These are phyloP conservation scores for Cucurbita argyrosperma DNA, from an alignment of 306 rosid genomes.

Conservation along the genomic window DNA sequence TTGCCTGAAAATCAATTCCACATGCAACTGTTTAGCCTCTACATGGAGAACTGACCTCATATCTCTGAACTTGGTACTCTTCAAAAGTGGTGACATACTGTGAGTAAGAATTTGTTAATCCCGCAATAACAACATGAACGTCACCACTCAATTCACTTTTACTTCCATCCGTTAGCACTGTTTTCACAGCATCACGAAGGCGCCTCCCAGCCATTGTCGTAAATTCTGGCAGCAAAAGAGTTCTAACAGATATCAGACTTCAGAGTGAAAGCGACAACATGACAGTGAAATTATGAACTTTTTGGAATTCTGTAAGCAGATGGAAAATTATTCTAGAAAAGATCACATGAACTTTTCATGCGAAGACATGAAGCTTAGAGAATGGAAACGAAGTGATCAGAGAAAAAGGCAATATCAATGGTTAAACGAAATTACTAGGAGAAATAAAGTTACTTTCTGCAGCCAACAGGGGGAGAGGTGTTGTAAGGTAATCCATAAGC, in stretches of 20 bases:
- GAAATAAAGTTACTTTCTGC: not conserved
- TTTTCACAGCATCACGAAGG: conserved; percentile 75
- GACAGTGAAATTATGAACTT: not conserved
- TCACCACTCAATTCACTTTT: conserved; percentile 23
- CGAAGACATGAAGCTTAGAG: not conserved
- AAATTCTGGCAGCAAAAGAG: conserved; percentile 40
- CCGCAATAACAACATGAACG: conserved; percentile 62
- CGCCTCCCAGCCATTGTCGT: conserved; percentile 96
- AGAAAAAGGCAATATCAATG: not conserved
- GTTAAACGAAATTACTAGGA: not conserved
- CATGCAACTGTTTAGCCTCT: not conserved
- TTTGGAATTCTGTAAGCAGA: not conserved
- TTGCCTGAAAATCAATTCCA: not conserved
- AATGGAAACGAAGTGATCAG: not conserved
- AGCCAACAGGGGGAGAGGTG: not conserved
- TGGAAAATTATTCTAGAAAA: not conserved
- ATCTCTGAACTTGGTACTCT: conserved; percentile 80
- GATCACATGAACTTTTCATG: not conserved
- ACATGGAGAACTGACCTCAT: conserved; percentile 50
- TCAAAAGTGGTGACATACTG: conserved; percentile 75
- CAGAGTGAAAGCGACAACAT: not conserved
- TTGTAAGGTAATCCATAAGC: not conserved
- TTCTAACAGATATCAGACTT: not conserved
- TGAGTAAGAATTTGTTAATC: conserved; percentile 77
- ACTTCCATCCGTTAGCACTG: conserved; percentile 23